Percentiles rank a stretch among this genome's conserved stretches.
These are phyloP conservation scores for Senna siamea DNA, from an alignment of 306 rosid genomes.

Conservation along the genomic window DNA sequence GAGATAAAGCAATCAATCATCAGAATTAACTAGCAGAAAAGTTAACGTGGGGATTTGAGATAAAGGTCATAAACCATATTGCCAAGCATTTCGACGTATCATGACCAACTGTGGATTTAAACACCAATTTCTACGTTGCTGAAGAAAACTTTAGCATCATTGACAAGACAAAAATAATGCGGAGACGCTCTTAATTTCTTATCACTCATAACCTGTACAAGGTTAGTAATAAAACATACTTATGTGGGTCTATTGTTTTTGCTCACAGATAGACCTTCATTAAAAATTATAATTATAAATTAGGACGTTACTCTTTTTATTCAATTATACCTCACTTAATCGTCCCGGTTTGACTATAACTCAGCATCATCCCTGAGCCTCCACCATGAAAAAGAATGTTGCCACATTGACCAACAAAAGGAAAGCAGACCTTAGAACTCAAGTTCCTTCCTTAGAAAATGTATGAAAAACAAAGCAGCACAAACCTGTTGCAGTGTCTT, in stretches of 20 bases:
- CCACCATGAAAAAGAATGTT: no score
- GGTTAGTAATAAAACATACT: background rate
- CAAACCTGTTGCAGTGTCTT: constrained; percentile 6
- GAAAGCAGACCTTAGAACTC: background rate
- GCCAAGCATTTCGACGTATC: constrained; percentile 13
- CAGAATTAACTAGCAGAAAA: no score
- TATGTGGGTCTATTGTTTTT: background rate
- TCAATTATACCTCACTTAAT: no score
- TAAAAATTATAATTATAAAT: no score
- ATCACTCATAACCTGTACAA: background rate
- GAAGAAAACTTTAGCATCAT: background rate
- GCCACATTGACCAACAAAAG: no score
- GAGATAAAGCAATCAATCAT: no score
- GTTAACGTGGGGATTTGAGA: no score
- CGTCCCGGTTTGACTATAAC: no score
- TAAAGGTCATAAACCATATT: constrained; percentile 1
- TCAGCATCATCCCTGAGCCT: no score
- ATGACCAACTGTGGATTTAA: constrained; percentile 7
- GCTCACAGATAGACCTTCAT: background rate
- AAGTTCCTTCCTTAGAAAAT: background rate
- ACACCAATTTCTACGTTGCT: background rate
- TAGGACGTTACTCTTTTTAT: no score
- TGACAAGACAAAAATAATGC: background rate
- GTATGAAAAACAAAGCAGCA: constrained; percentile 11
- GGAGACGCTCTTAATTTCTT: background rate